Evolutionary conservation across 176 grass and related monocot genomes (phyloP).

Genomic region (Ensete ventricosum): DNA sequence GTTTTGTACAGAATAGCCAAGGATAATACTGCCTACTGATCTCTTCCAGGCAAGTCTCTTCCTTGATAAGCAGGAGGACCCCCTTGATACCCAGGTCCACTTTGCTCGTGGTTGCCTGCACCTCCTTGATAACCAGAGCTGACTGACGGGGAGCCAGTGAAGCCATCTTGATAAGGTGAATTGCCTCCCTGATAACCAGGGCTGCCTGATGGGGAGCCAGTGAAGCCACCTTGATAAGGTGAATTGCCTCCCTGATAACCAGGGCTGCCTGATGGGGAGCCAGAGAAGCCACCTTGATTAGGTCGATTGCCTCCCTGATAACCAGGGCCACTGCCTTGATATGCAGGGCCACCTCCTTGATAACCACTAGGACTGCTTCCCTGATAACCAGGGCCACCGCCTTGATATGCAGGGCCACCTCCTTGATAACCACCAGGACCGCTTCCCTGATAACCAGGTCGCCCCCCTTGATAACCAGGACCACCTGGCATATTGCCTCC

Average conservation of each 20-base stretch:
- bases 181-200: constrained; percentile 33
- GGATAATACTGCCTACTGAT: constrained; percentile 19
- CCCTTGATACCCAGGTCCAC: constrained; percentile 7
- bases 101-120: constrained; percentile 1
- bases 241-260: constrained; percentile 31
- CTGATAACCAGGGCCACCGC: constrained; percentile 49
- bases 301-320: constrained; percentile 40
- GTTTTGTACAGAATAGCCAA: background rate
- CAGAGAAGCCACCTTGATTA: constrained; percentile 25
- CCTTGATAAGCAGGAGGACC: constrained; percentile 23
- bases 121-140: background rate
- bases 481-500: background rate
- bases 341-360: constrained; percentile 41
- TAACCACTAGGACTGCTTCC: constrained; percentile 20
- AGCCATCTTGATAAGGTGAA: no score
- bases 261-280: constrained; percentile 8
- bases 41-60: constrained; percentile 39
- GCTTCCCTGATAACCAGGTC: constrained; percentile 34
- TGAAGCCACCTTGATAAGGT: constrained; percentile 29
- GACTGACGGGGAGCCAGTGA: no score
- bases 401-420: constrained; percentile 44
- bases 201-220: background rate
- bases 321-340: constrained; percentile 38
- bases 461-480: constrained; percentile 26
- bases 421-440: constrained; percentile 43